Conservation (phyloP, 1,284 basidiomycete species). For the Cerioporus squamosus region DNA sequence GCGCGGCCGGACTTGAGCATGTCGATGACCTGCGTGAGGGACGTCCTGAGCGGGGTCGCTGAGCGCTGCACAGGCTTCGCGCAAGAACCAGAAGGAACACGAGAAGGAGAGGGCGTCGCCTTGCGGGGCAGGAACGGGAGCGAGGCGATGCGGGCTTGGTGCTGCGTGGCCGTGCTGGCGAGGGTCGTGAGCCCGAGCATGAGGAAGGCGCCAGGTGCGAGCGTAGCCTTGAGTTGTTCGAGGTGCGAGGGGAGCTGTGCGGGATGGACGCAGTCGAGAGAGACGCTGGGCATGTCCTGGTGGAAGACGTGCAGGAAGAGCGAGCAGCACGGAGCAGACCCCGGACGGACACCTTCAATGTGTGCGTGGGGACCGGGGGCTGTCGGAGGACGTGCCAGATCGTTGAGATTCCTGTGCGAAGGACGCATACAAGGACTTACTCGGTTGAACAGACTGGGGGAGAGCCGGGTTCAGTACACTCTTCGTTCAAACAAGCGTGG, state of each 20-base stretch:
- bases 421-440: neutral
- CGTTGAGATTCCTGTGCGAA: no score
- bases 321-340: no score
- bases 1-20: slow-evolving; percentile 35
- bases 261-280: slow-evolving; percentile 23
- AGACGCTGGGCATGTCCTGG: slow-evolving; percentile 10
- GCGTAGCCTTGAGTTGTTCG: slow-evolving; percentile 30
- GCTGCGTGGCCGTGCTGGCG: slow-evolving; percentile 21
- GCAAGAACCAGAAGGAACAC: no score
- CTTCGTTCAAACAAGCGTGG: neutral
- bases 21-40: slow-evolving; percentile 37
- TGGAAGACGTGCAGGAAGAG: slow-evolving; percentile 14
- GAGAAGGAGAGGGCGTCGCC: no score
- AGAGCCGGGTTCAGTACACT: neutral
- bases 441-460: neutral
- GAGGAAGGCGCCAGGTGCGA: slow-evolving; percentile 28
- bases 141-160: slow-evolving; percentile 7
- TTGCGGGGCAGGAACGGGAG: slow-evolving; percentile 39
- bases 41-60: slow-evolving; percentile 37
- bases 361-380: no score
- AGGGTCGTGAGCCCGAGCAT: slow-evolving; percentile 39
- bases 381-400: no score
- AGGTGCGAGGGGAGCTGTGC: slow-evolving; percentile 23
- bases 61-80: slow-evolving; percentile 18
- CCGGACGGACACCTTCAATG: no score